Base-by-base conservation (phyloP, 2,329 filamentous ascomycete genomes). In the Parastagonospora avenae region DNA sequence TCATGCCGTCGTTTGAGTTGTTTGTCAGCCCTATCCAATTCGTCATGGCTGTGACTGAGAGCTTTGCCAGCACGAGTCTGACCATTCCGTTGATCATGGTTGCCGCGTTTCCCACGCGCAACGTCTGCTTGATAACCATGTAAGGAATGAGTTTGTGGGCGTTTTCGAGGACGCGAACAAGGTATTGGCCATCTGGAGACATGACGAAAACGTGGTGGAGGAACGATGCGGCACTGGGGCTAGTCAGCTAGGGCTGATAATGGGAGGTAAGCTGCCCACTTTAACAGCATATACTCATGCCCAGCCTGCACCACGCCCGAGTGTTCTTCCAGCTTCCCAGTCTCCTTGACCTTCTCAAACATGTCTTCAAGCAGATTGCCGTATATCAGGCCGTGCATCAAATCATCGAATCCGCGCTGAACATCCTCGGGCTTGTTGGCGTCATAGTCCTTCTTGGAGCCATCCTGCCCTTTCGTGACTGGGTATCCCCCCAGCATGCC, bases 81-180 rank as follows among this genome's bases (percentile, higher is more conserved):
- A 90, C 81, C 81, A 93, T 86, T 50, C 82, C 89, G 63, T 82
- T 89, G 48, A 93, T 86, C 90, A 94, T 92, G 15, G 85, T 89
- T 1, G 89, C 89, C 0, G 89, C 89, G 67, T 93, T 94, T 5
- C 90, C 88, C 11, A 92, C 81, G 35, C 85, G 84, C 4, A 94
- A 76, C 0, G 89, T 91, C 69, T 92, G 88, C 52, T 86, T 82
- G 43, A 92, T 80, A 56, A 91, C 77, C 36, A 82, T 80, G 68
- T 92, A 93, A 0, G 90, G 90, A 0, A 91, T 75, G 48, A 92
- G 77, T 48, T 82, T 84, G 70, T 92, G 86, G 9, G 87, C 80
- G 57, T 84, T 90, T 49, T 88, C 85, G 28, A 91, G 74, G 33
- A 92, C 81, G 51, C 87, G 87, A 15, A 91, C 76, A 24, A 93